phyloP scores from a whole-genome alignment of 345 rosid species.

The Hypericum androsaemum region DNA sequence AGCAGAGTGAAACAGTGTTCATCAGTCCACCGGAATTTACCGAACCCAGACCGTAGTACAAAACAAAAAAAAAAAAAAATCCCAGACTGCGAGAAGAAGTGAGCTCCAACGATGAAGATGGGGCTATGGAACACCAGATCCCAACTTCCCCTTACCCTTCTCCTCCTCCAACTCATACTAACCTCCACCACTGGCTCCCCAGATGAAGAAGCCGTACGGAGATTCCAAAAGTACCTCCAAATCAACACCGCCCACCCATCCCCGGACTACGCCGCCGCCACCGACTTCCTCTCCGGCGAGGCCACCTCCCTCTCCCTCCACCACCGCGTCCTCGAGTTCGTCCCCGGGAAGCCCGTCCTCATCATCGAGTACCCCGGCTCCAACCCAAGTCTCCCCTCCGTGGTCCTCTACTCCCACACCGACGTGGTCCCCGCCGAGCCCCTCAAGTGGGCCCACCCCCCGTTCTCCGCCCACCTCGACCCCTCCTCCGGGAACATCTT shows the following conservation, averaged over 20 bases:
- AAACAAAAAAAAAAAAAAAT: too few species aligned
- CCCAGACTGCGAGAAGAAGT: too few species aligned
- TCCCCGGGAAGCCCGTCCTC: slow-evolving; percentile 52
- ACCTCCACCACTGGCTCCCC: not conserved
- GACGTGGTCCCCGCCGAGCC: slow-evolving; percentile 83
- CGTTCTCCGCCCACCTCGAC: slow-evolving; percentile 70
- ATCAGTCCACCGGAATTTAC: too few species aligned
- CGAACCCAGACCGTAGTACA: too few species aligned
- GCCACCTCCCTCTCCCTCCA: slow-evolving; percentile 62
- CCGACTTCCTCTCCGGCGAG: slow-evolving; percentile 52
- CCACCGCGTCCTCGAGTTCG: slow-evolving; percentile 49
- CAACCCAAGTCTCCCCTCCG: slow-evolving; percentile 47
- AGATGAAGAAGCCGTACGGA: slow-evolving; percentile 23
- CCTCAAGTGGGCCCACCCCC: slow-evolving; percentile 68
- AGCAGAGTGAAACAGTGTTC: too few species aligned
- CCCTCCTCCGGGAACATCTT: slow-evolving; percentile 44
- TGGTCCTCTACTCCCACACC: slow-evolving; percentile 89
- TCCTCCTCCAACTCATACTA: too few species aligned
- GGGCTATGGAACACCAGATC: too few species aligned
- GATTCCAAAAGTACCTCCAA: slow-evolving; percentile 80
- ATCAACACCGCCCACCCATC: slow-evolving; percentile 83
- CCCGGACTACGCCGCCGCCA: slow-evolving; percentile 52
- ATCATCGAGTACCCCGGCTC: slow-evolving; percentile 80
- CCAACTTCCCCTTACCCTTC: too few species aligned
- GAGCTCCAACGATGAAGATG: too few species aligned